These are phyloP conservation scores for Artemisia tridentata DNA, from an alignment of 129 eudicot species.

Conservation along the genomic window DNA sequence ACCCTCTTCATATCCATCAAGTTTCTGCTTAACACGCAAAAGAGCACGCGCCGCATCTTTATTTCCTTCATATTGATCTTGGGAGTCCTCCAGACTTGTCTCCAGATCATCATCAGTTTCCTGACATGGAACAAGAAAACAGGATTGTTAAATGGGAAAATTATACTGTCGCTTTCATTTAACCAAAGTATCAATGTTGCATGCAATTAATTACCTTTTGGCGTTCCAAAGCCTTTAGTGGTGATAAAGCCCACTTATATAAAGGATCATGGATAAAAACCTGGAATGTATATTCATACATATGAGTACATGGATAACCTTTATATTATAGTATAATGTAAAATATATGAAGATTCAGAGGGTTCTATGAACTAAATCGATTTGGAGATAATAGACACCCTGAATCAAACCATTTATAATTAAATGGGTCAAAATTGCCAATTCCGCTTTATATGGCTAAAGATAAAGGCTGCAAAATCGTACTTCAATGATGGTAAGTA, in stretches of 20 bases:
- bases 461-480: not conserved
- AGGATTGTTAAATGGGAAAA: slow-evolving; percentile 2
- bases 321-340: not conserved
- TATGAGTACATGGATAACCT: slow-evolving; percentile 11
- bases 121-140: slow-evolving; percentile 30
- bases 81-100: slow-evolving; percentile 75
- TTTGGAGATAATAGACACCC: not conserved
- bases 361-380: not conserved
- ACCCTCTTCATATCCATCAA: slow-evolving; percentile 98
- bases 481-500: slow-evolving; percentile 87
- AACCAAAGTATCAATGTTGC: not conserved
- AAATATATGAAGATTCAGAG: too few species aligned
- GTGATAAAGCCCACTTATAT: slow-evolving; percentile 96
- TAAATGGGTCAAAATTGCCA: not conserved
- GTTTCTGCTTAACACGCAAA: slow-evolving; percentile 94
- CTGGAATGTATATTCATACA: slow-evolving; percentile 52
- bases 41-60: slow-evolving; percentile 98
- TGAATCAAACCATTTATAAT: not conserved
- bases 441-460: not conserved
- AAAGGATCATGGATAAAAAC: slow-evolving; percentile 97
- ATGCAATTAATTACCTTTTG: slow-evolving; percentile 58
- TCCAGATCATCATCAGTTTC: slow-evolving; percentile 82
- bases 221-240: slow-evolving; percentile 91
- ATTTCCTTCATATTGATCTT: slow-evolving; percentile 82
- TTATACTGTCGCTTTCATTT: not conserved